Evolutionary conservation across 2,329 filamentous ascomycete genomes (phyloP), one percentile per base, ranked within the genome.

Genomic region (Aschersonia sp.): DNA sequence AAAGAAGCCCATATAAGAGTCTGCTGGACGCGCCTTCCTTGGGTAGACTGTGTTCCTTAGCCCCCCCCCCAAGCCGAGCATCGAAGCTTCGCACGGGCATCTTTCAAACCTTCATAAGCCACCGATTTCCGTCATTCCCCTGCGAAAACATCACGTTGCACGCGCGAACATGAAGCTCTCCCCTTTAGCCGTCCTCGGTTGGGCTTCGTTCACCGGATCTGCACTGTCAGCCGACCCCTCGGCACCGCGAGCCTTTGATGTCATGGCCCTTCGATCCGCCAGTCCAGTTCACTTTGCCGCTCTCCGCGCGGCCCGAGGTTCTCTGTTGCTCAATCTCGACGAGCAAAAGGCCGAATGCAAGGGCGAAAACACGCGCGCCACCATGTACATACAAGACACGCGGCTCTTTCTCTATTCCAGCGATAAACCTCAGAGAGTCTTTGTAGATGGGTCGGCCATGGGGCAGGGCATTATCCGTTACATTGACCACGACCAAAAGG

Each of bases 381-480:
- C 68, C 41, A 77, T 81, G 60, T 62, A 63, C 53, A 60, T 79
- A 53, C 46, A 66, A 41, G 62, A 72, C 43, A 64, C 63, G 44
- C 63, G 64, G 43, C 66, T 77, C 31, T 69, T 59, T 57, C 68
- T 81, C 32, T 77, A 67, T 52, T 53, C 66, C 35, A 61, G 62
- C 29, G 63, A 60, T 5, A 63, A 52, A 35, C 60, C 62, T 3
- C 77, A 80, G 63, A 61, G 71, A 54, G 49, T 74, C 45, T 79
- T 56, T 52, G 70, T 70, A 41, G 76, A 81, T 59, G 70, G 71
- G 43, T 76, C 72, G 43, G 76, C 74, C 55, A 77, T 78, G 74
- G 76, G 73, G 70, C 69, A 41, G 53, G 77, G 77, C 45, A 61
- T 65, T 29, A 55, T 79, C 41, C 67, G 69, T 41, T 81, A 76